Evolutionary conservation across 257 asterid genomes (phyloP), one percentile per base, ranked within the genome.

Genomic region (Paraleonurus japonicus): DNA sequence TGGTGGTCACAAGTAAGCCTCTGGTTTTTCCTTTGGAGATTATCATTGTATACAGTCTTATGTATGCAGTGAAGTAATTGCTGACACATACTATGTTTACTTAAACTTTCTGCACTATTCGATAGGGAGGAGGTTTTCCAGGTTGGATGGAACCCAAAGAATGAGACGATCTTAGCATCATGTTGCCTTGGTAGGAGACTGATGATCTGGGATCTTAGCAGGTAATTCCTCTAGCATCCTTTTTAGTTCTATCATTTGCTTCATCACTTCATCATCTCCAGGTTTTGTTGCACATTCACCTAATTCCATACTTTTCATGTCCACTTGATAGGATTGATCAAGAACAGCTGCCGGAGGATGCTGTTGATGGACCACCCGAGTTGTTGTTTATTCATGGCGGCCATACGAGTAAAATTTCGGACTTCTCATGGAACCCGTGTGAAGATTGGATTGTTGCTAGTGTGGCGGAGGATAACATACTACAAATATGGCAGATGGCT

Each of bases 391-490:
- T 93, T 65, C 97, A 93, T 10, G 98, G 98, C 6, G 98, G 98
- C 9, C 98, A 93, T 61, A 90, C 98, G 4, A 93, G 98, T 82
- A 93, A 93, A 78, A 81, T 93, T 17, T 90, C 97, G 0, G 98
- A 93, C 80, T 93, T 93, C 77, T 90, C 97, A 24, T 93, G 98
- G 98, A 93, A 93, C 73, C 97, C 96, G 0, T 83, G 96, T 61
- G 96, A 90, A 75, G 97, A 93, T 62, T 93, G 98, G 98, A 90
- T 90, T n/a, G 78, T 93, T 28, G 96, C 98, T 13, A 93, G 98
- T 69, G 98, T 93, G 19, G 98, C 97, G 0, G 98, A 90, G 85
- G 98, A 93, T 74, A 93, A 93, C 81, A 90, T 93, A 61, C 88
- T 93, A 8, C 98, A 93, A 70, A 85, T 93, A 51, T 93, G 97